Percentiles rank a stretch among this genome's conserved stretches.
Evolutionary conservation across 768 basidiomycete genomes (phyloP).

Genomic region (Hericium coralloides): DNA sequence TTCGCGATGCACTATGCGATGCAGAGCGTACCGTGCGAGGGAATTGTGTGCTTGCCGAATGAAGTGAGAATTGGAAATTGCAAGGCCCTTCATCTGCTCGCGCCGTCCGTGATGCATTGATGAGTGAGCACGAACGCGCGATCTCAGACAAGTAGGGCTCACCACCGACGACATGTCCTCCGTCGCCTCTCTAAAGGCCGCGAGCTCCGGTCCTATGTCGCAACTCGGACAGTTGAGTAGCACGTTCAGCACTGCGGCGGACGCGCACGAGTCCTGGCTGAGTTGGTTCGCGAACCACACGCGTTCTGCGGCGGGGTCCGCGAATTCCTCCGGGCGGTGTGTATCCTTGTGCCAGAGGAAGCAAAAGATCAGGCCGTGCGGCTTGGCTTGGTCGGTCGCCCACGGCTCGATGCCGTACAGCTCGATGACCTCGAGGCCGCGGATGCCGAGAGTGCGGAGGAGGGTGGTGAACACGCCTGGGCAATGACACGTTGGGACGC

Average conservation of each 20-base stretch:
- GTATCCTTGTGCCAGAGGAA: slow-evolving; percentile 47
- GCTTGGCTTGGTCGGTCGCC: slow-evolving; percentile 50
- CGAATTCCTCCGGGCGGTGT: slow-evolving; percentile 25
- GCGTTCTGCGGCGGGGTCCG: slow-evolving; percentile 43
- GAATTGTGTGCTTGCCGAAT: slow-evolving; percentile 51
- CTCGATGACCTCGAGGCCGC: slow-evolving; percentile 45
- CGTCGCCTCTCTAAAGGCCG: slow-evolving; percentile 40
- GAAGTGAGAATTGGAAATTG: slow-evolving; percentile 43
- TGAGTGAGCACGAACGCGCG: neutral
- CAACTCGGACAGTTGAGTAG: slow-evolving; percentile 46
- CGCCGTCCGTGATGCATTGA: neutral
- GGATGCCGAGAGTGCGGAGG: slow-evolving; percentile 43
- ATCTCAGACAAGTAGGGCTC: slow-evolving; percentile 15
- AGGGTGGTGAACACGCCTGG: slow-evolving; percentile 56
- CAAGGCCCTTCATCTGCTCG: slow-evolving; percentile 53
- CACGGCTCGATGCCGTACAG: slow-evolving; percentile 56
- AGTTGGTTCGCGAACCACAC: slow-evolving; percentile 68
- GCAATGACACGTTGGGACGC: slow-evolving; percentile 30
- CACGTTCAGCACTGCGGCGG: slow-evolving; percentile 53
- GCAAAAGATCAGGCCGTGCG: slow-evolving; percentile 55
- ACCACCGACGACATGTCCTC: slow-evolving; percentile 50
- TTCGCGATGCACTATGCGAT: slow-evolving; percentile 1
- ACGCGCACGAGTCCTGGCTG: slow-evolving; percentile 57
- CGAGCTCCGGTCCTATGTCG: slow-evolving; percentile 37
- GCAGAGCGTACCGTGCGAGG: slow-evolving; percentile 40